Evolutionary conservation across 148 eudicot species (phyloP), one percentile per base, ranked within the genome.

Genomic region (Chenopodium album): DNA sequence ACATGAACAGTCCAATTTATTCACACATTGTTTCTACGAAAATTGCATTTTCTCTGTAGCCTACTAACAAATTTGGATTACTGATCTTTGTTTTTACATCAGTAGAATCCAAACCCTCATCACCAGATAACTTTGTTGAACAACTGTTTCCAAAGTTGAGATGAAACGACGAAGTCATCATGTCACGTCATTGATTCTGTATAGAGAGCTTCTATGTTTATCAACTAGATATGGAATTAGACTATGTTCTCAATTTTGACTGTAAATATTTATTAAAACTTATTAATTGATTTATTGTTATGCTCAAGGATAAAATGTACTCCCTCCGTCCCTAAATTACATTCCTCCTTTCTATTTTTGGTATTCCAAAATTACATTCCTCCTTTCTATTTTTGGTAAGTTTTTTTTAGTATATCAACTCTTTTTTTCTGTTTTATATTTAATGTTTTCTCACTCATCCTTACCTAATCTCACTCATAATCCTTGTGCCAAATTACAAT

Each of bases 61-160:
- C 54, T 62, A 20, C 50, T 50, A 54, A 17, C 17, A 0, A 56
- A 50, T 73, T 20, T 67, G 52, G 60, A 26, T 48, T 52, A 81
- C 31, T 37, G 29, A 63, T 65, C 74, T 34, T 50, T 60, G n/a
- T 62, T 64, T 63, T 81, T 73, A 8, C 26, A 71, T 70, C 47
- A 37, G 23, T 32, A 32, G 19, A 32, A 69, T 34, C 74, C 11
- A 9, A 44, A 19, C 12, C 50, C 50, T 71, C 50, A 71, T 20
- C 5, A 37, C 34, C 29, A 41, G 41, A 37, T 37, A 37, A 71
- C 29, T 71, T 22, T 71, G 52, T 28, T 71, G 54, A 71, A 44
- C 48, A 4, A 4, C 12, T 16, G 34, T 41, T 9, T 4, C 14
- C 17, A 22, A 71, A 71, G 50, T 19, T 9, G 11, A 71, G 28